Base-by-base conservation (phyloP, 495 filamentous ascomycete species). In the Aspergillus haitiensis region DNA sequence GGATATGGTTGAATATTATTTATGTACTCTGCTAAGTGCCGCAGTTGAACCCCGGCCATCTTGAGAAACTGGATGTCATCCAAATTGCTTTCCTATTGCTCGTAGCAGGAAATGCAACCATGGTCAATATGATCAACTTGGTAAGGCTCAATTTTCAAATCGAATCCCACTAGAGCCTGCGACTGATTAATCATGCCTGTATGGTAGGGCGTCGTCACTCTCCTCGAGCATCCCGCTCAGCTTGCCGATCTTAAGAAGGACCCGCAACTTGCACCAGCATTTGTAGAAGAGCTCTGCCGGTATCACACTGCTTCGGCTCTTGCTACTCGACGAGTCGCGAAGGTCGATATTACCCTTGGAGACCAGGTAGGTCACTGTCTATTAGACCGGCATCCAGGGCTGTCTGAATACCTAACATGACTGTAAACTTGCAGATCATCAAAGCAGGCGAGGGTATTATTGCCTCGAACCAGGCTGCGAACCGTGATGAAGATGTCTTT, bases 381-480 rank as follows among this genome's bases (percentile, higher is more conserved):
- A 36, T 35, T 37, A 9, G 34, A 35, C 7, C 11, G 1, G 2
- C n/a, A 10, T 8, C n/a, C 15, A n/a, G 16, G 13, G 34, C 3
- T 42, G 10, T n/a, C 33, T 27, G 12, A 47, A 11, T 31, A 16
- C 31, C 7, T 21, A 12, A 18, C 21, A 27, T 27, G 21, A 27
- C 21, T 27, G 16, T 27, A 18, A 31, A 1, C 9, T 18, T 5
- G 6, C 36, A 55, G 52, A 27, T 10, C 4, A 55, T 55, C 3
- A 39, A 40, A 55, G 52, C 52, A 13, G 52, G 52, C 52, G 52
- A 55, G 15, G 52, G 52, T 18, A 55, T 55, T 1, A 55, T 55
- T 16, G 52, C 52, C 52, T 55, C 52, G 16, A 55, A 55, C 52
- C 52, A 55, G 11, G 16, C 52, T 16, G 52, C 34, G 1, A 55